These are phyloP conservation scores for Hemileccinum rubropunctum DNA, from an alignment of 768 basidiomycete species.

Conservation along the genomic window DNA sequence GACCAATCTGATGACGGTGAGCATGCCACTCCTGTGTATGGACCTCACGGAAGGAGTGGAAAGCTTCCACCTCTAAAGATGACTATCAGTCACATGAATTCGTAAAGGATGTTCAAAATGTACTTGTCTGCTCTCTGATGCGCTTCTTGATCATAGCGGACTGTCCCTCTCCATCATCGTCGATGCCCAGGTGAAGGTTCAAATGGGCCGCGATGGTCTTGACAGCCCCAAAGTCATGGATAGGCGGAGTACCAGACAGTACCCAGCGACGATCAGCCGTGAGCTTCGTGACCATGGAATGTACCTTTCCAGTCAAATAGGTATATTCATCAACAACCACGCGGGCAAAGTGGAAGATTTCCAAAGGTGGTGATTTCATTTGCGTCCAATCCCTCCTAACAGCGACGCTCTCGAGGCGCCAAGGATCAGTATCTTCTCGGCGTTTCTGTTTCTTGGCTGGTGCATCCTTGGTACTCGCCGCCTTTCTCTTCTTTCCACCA, in stretches of 20 bases:
- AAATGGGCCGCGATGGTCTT: slow-evolving; percentile 91
- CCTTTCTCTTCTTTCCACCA: slow-evolving; percentile 46
- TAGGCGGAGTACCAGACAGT: slow-evolving; percentile 93
- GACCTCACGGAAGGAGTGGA: slow-evolving; percentile 96
- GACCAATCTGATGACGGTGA: slow-evolving; percentile 79
- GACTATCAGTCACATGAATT: slow-evolving; percentile 15
- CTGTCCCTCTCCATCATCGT: slow-evolving; percentile 82
- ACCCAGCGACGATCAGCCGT: slow-evolving; percentile 87
- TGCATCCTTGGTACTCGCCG: slow-evolving; percentile 29
- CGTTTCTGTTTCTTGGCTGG: slow-evolving; percentile 59
- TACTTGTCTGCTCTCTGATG: slow-evolving; percentile 80
- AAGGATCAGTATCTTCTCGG: slow-evolving; percentile 64
- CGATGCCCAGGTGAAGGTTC: slow-evolving; percentile 86
- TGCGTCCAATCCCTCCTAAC: slow-evolving; percentile 74
- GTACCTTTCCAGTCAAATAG: slow-evolving; percentile 79
- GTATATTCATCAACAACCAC: slow-evolving; percentile 94
- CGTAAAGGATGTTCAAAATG: slow-evolving; percentile 14
- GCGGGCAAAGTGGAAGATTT: slow-evolving; percentile 90
- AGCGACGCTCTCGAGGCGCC: slow-evolving; percentile 62
- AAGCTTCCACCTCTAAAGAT: slow-evolving; percentile 74
- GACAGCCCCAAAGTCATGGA: slow-evolving; percentile 84
- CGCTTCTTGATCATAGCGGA: slow-evolving; percentile 78
- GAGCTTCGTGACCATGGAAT: slow-evolving; percentile 73
- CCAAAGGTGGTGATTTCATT: slow-evolving; percentile 81
- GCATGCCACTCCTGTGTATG: slow-evolving; percentile 92